Conservation (phyloP, 768 basidiomycete genomes). For the Rhizopogon vinicolor region DNA sequence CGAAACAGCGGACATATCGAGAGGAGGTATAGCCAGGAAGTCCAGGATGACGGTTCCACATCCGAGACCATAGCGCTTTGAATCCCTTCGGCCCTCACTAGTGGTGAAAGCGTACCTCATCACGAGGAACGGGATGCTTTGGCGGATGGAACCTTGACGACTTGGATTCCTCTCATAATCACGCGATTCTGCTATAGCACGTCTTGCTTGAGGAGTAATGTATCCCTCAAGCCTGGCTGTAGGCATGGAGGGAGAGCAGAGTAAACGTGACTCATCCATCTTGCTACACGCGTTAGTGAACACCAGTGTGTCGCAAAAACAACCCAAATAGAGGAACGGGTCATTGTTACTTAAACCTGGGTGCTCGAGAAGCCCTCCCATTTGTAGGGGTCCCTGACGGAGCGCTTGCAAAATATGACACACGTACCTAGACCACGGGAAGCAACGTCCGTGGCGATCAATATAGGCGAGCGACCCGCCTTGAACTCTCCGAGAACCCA, state of each 20-base stretch:
- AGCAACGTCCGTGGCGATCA: slow-evolving; percentile 98
- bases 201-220: not conserved
- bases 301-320: not conserved
- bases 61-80: not conserved
- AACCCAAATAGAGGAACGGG: not conserved
- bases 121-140: not conserved
- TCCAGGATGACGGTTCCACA: slow-evolving; percentile 7
- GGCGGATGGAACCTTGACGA: slow-evolving; percentile 3
- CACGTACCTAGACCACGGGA: slow-evolving; percentile 99
- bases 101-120: too few relatives aligned
- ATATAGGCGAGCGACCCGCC: slow-evolving; percentile 92
- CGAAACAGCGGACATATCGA: slow-evolving; percentile 14
- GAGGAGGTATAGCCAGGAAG: slow-evolving; percentile 17
- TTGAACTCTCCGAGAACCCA: slow-evolving; percentile 99
- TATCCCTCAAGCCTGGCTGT: slow-evolving; percentile 1
- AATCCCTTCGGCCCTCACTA: not conserved
- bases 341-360: slow-evolving; percentile 1
- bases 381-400: slow-evolving; percentile 19
- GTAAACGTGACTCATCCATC: not conserved
- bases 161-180: slow-evolving; percentile 2
- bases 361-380: slow-evolving; percentile 2
- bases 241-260: not conserved
- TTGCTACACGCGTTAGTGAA: slow-evolving; percentile 3
- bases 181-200: slow-evolving; percentile 3
- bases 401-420: slow-evolving; percentile 45